Evolutionary conservation across 192 early-diverging fungal genomes (phyloP), one percentile per base, ranked within the genome.

Genomic region (Coemansia sp.): DNA sequence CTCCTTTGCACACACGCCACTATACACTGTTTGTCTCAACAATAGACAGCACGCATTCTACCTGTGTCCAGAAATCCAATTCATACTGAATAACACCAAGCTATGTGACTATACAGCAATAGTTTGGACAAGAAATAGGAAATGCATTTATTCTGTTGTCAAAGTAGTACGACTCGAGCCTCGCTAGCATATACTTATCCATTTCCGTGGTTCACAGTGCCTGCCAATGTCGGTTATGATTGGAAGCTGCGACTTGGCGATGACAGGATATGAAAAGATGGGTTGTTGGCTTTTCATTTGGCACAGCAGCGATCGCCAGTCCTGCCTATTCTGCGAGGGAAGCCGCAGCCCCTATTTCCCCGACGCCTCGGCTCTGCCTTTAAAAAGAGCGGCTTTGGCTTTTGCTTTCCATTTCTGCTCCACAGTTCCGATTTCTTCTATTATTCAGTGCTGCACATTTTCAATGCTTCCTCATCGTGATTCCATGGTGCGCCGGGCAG

Each of bases 401-500:
- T 41, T 41, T 41, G 8, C 10, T 14, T 41, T 41, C 39, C 39
- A 41, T 41, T 14, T 41, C 39, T 41, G 39, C 39, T 41, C 39
- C 39, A 41, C 39, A 41, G 14, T 9, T 41, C 14, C 39, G 8
- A 41, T 41, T 41, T 41, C 14, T 10, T 14, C 39, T 14, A 12
- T 15, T 27, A n/a, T 23, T 27, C 52, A 27, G 27, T 5, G 27
- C 27, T 27, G 21, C 22, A 51, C 49, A 51, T 15, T 5, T 24
- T 51, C 52, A 17, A 54, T 54, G 52, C 21, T 14, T 35, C 35
- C 27, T 12, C 29, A 56, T 56, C 54, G 29, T 14, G 27, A 56
- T n/a, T n/a, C 25, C 15, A 56, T 56, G 54, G 55, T 56, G 29
- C 55, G 55, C 55, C 27, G 29, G 29, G 55, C 55, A 25, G 55